Base-by-base conservation (phyloP, 176 grass and related monocot genomes). In the Oryza nivara region DNA sequence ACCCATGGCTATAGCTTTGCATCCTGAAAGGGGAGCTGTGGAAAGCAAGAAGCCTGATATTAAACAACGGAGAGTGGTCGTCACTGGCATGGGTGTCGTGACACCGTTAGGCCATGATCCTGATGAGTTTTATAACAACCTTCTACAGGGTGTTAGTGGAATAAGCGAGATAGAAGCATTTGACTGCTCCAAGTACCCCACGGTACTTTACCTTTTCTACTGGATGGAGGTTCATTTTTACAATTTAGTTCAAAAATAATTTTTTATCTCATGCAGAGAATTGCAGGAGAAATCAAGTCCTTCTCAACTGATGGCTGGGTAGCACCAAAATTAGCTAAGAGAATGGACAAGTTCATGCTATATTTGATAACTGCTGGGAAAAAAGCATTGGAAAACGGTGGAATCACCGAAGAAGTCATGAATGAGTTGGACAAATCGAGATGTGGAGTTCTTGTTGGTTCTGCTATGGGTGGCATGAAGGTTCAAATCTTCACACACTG, bases 401-500 rank as follows among this genome's bases (percentile, higher is more conserved):
- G 91, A 84, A 86, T 99, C 69, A 99, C 90, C 7, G 91, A 99
- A 79, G 93, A 92, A 69, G 71, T 99, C 80, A 94, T 94, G 91
- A 88, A 78, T 23, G 83, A 89, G 40, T 72, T 99, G 77, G 96
- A 99, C 41, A 96, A 99, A 83, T 92, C 93, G 58, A 92, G 86
- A 86, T 99, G 91, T 78, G 96, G 96, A 64, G 90, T 99, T 58
- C 91, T 99, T 17, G 92, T 99, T 75, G 96, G 96, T 45, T 99
- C 96, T 91, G 96, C 88, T 82, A 92, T 99, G 96, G 96, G 96
- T 80, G 96, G 96, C 40, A 96, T 99, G 96, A 96, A 94, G 93
- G 96, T 99, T 80, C 13, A 46, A 1, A 25, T 75, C 48, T 44
- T 51, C 70, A 26, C 70, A 36, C 60, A 47, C 15, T 72, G 16